Evolutionary conservation across 1,284 basidiomycete genomes (phyloP).

Genomic region (Cryptococcus sp.): DNA sequence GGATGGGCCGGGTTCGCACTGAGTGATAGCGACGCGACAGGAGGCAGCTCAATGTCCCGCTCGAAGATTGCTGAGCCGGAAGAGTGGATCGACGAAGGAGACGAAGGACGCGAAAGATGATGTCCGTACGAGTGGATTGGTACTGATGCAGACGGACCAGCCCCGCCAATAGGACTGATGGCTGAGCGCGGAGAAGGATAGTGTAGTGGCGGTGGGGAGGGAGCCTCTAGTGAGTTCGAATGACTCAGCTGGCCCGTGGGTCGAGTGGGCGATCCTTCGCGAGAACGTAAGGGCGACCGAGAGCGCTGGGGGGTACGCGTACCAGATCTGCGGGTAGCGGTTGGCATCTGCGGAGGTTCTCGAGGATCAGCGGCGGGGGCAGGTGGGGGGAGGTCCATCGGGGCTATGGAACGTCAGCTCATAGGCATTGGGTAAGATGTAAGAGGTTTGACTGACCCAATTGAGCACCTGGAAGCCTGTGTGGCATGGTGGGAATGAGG

Average conservation of each 20-base stretch:
- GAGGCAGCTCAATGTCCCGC: conserved; percentile 48
- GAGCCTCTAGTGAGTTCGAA: conserved; percentile 9
- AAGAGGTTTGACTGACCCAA: conserved; percentile 36
- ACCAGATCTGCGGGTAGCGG: conserved; percentile 23
- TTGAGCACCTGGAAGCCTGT: conserved; percentile 40
- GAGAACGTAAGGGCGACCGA: conserved; percentile 33
- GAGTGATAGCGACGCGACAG: conserved; percentile 38
- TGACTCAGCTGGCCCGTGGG: conserved; percentile 1
- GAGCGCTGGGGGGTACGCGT: conserved; percentile 40
- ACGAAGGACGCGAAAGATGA: conserved; percentile 31
- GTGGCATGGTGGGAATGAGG: conserved; percentile 31
- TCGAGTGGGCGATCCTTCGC: conserved; percentile 28
- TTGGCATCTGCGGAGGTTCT: conserved; percentile 38
- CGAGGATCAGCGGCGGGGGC: conserved; percentile 46
- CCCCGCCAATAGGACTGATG: not conserved
- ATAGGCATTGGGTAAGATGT: not conserved
- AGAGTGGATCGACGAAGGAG: conserved; percentile 47
- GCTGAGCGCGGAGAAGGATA: conserved; percentile 12
- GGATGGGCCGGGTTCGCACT: conserved; percentile 25
- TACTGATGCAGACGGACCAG: conserved; percentile 8
- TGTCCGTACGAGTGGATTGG: conserved; percentile 16
- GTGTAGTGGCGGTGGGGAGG: conserved; percentile 11
- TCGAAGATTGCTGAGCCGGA: conserved; percentile 52
- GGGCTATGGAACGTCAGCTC: conserved; percentile 23
- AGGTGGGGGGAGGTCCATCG: conserved; percentile 49